Conservation (phyloP, 805 yeast genomes). For the Zygosaccharomyces gambellarensis region DNA sequence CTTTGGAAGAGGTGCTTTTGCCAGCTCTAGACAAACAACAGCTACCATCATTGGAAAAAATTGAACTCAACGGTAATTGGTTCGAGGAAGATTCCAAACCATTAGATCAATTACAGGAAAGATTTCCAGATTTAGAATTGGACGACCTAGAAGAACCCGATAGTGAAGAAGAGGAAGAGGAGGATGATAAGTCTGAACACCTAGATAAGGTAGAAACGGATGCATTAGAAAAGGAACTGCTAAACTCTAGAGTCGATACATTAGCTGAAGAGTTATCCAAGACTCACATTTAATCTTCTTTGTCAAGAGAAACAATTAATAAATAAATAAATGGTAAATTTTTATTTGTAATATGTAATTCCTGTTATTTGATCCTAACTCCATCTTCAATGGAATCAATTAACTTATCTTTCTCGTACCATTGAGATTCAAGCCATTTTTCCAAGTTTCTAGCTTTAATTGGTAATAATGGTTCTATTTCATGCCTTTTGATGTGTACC, state of each 20-base stretch:
- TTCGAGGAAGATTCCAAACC: conserved; percentile 82
- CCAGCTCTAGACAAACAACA: conserved; percentile 48
- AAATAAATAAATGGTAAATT: not conserved
- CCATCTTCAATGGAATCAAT: conserved; percentile 39
- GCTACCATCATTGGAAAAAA: conserved; percentile 53
- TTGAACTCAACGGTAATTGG: conserved; percentile 91
- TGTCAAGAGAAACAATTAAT: not conserved
- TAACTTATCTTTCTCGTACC: conserved; percentile 65
- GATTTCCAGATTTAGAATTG: conserved; percentile 83
- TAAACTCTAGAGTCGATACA: conserved; percentile 37
- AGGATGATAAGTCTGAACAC: conserved; percentile 36
- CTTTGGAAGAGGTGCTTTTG: conserved; percentile 50
- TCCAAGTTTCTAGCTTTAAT: conserved; percentile 52
- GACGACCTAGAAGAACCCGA: conserved; percentile 88
- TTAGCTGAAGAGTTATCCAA: conserved; percentile 57
- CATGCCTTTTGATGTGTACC: conserved; percentile 44
- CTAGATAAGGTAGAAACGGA: conserved; percentile 50
- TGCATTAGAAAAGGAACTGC: conserved; percentile 41
- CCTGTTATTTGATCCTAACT: conserved; percentile 19
- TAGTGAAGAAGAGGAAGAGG: conserved; percentile 49
- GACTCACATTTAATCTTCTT: conserved; percentile 40
- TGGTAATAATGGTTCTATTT: conserved; percentile 46
- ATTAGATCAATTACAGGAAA: conserved; percentile 52
- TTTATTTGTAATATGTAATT: not conserved
- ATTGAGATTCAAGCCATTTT: conserved; percentile 68